Percentiles rank a stretch among this genome's conserved stretches.
Conservation (phyloP, 179 eudicot genomes). For the Beta corolliflora region DNA sequence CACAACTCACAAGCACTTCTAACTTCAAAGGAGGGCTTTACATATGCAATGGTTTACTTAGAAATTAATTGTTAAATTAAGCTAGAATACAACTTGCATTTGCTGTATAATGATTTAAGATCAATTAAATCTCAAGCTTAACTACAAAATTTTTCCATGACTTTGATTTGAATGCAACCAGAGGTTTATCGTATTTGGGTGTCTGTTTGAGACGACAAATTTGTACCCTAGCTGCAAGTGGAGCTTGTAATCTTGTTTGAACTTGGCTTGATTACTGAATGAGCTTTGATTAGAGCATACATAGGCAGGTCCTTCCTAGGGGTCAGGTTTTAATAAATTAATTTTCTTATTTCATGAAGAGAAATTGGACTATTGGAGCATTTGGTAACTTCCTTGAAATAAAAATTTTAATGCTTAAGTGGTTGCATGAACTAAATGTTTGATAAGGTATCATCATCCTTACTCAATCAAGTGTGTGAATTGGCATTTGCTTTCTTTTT, state of each 20-base stretch:
- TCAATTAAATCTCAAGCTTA: neutral
- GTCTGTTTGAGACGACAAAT: neutral
- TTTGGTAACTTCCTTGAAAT: too few species aligned
- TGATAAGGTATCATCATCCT: neutral
- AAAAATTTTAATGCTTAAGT: neutral
- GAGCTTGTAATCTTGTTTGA: neutral
- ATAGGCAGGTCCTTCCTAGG: too few species aligned
- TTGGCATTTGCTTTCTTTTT: too few species aligned
- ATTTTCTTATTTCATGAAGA: too few species aligned
- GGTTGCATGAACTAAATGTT: neutral
- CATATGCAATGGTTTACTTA: neutral
- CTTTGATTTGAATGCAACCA: neutral
- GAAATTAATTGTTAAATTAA: neutral
- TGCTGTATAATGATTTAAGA: neutral
- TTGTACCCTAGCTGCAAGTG: neutral
- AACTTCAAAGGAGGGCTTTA: neutral
- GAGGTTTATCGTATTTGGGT: neutral
- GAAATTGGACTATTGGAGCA: too few species aligned
- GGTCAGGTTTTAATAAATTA: too few species aligned
- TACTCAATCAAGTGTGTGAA: too few species aligned
- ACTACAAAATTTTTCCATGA: neutral
- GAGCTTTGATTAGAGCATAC: neutral
- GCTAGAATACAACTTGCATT: neutral
- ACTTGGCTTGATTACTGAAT: neutral
- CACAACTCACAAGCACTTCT: neutral